A percentile compares a stretch with the other conserved stretches of the same genome.
Conservation (phyloP, 2,329 filamentous ascomycete species). For the Neopestalotiopsis sp. region DNA sequence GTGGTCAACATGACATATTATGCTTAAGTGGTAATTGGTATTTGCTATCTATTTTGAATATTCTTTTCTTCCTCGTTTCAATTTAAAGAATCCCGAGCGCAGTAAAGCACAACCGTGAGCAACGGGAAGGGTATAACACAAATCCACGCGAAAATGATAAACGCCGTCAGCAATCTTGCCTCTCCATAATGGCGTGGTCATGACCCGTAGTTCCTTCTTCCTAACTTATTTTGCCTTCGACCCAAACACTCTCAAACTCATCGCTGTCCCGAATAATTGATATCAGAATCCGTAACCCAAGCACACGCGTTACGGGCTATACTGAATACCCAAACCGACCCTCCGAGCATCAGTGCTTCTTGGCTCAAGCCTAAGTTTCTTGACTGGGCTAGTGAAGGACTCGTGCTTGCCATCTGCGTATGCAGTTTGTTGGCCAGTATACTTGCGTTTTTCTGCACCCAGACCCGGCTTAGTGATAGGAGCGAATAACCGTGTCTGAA, state of each 20-base stretch:
- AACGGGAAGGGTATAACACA: constrained; percentile 6
- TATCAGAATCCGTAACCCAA: neutral
- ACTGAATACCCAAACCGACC: constrained; percentile 60
- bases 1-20: neutral
- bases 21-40: neutral
- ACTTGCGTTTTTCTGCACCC: constrained; percentile 56
- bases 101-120: neutral
- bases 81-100: no score
- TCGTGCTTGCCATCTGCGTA: constrained; percentile 38
- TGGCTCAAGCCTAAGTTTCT: constrained; percentile 53
- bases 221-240: no score
- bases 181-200: neutral
- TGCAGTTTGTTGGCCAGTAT: constrained; percentile 37
- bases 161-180: neutral
- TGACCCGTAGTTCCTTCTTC: no score
- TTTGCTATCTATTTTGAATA: neutral
- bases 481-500: constrained; percentile 58
- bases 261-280: neutral
- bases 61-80: neutral
- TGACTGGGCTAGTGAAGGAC: constrained; percentile 51
- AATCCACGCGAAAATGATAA: neutral
- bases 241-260: no score
- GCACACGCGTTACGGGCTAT: constrained; percentile 34
- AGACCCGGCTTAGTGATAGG: constrained; percentile 46
- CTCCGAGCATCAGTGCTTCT: constrained; percentile 43